Evolutionary conservation across 2,329 filamentous ascomycete genomes (phyloP).

Genomic region (Endoconidiophora laricicola): DNA sequence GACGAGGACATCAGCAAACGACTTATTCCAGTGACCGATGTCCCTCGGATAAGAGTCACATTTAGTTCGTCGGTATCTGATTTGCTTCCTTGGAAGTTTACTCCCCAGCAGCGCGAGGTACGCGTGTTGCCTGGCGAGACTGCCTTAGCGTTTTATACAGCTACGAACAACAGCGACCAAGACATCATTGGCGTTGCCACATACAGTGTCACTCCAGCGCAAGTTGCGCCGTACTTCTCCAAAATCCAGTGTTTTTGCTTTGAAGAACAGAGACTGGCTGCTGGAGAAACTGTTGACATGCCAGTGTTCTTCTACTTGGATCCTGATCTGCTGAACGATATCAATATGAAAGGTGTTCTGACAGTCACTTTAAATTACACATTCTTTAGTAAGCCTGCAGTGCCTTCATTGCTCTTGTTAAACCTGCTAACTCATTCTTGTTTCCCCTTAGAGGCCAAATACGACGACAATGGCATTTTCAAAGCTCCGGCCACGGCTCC

Average conservation of each 20-base stretch:
- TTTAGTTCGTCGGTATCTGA: conserved; percentile 95
- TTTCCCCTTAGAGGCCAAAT: conserved; percentile 25
- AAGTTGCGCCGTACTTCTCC: conserved; percentile 94
- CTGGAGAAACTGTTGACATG: conserved; percentile 97
- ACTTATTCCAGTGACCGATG: conserved; percentile 62
- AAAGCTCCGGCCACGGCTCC: conserved; percentile 20
- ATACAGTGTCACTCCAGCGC: conserved; percentile 89
- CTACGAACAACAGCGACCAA: conserved; percentile 72
- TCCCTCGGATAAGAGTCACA: conserved; percentile 79
- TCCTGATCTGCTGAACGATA: conserved; percentile 79
- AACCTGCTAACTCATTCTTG: conserved; percentile 20
- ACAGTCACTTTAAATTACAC: conserved; percentile 94
- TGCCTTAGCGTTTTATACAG: conserved; percentile 91
- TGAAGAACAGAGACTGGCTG: conserved; percentile 85
- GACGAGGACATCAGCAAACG: conserved; percentile 54
- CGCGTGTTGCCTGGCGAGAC: conserved; percentile 91
- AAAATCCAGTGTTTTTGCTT: conserved; percentile 99
- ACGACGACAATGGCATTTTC: conserved; percentile 30
- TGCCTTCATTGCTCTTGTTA: no score
- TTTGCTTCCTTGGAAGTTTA: conserved; percentile 92
- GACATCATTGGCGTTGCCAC: conserved; percentile 98
- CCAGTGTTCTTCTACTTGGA: conserved; percentile 99
- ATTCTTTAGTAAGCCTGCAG: conserved; percentile 75
- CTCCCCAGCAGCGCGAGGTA: conserved; percentile 90
- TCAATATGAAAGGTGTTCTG: conserved; percentile 85